phyloP scores from a whole-genome alignment of 2,329 filamentous ascomycete genomes.

The Elsinoe necatrix region DNA sequence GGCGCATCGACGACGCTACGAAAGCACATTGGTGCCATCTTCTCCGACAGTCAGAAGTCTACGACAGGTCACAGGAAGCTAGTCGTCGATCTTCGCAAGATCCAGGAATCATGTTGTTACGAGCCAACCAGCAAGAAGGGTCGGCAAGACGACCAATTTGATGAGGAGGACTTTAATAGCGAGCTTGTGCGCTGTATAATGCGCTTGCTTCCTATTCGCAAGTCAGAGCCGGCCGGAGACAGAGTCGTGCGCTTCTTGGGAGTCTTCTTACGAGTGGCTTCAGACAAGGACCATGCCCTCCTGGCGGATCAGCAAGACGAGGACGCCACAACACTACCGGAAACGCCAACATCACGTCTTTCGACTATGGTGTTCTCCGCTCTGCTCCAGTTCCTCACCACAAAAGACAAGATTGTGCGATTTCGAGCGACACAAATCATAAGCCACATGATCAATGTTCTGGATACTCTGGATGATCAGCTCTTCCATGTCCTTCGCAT shows the following conservation, averaged over 20 bases:
- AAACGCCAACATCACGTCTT: conserved; percentile 77
- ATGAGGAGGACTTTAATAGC: conserved; percentile 77
- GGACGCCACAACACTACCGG: conserved; percentile 61
- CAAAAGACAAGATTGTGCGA: conserved; percentile 88
- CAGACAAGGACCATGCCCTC: conserved; percentile 45
- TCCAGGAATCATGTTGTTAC: conserved; percentile 73
- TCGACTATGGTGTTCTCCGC: conserved; percentile 64
- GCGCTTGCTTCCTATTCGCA: conserved; percentile 78
- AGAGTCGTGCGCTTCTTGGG: conserved; percentile 77
- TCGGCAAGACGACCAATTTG: conserved; percentile 56
- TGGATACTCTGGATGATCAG: conserved; percentile 87
- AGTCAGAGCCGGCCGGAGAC: conserved; percentile 82
- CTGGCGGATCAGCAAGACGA: conserved; percentile 43
- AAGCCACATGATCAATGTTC: conserved; percentile 82
- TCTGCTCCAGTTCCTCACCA: conserved; percentile 64
- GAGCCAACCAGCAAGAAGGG: conserved; percentile 46
- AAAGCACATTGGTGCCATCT: conserved; percentile 56
- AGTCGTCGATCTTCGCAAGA: conserved; percentile 75
- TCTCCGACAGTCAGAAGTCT: conserved; percentile 65
- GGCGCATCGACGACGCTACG: conserved; percentile 62
- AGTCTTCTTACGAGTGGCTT: conserved; percentile 68
- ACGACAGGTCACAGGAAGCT: conserved; percentile 87
- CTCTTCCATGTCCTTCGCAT: conserved; percentile 75
- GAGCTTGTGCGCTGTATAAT: conserved; percentile 79
- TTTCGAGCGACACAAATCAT: conserved; percentile 86